Base-by-base conservation (phyloP, 495 filamentous ascomycete genomes). In the Daldinia childiae region DNA sequence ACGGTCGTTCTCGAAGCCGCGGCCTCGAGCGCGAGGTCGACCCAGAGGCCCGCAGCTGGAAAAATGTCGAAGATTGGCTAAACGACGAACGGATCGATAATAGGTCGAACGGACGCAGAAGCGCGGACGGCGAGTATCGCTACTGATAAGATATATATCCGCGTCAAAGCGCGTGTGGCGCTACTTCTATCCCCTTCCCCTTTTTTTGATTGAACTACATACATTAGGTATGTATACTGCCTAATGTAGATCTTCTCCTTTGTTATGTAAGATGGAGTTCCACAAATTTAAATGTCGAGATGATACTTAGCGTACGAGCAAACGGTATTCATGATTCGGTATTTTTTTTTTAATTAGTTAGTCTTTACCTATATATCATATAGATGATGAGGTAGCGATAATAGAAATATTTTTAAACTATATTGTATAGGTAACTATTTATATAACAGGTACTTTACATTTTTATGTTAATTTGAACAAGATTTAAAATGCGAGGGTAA, bases 1-100 rank as follows among this genome's bases (percentile, higher is more conserved):
- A 50, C 11, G 45, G 15, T 21, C 43, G 29, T 5, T 55, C 60
- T 56, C 57, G 67, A 34, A 71, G 60, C 38, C 68, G 58, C 21
- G 71, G 66, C 12, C 5, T 76, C 45, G 71, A 74, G 58, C 64
- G 76, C n/a, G 71, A 78, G 68, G 71, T 72, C 27, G 76, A 76
- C 38, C 68, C 64, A 0, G 71, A 72, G 4, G 68, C 71, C n/a
- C 65, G 71, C 4, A 78, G 76, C 26, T 78, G 76, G 76, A 74
- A 39, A 61, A 74, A 70, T 39, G 76, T 78, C 17, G 76, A 78
- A 58, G 76, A 78, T 56, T 78, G 76, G 76, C n/a, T 78, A 14
- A 45, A 70, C 38, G 68, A 74, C 21, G 73, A 71, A 0, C 63
- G 66, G 50, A 64, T 71, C n/a, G 68, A 72, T 52, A 60, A 8